Percentiles rank a stretch among this genome's conserved stretches.
phyloP scores from a whole-genome alignment of 257 asterid genomes.

The Lithospermum erythrorhizon region DNA sequence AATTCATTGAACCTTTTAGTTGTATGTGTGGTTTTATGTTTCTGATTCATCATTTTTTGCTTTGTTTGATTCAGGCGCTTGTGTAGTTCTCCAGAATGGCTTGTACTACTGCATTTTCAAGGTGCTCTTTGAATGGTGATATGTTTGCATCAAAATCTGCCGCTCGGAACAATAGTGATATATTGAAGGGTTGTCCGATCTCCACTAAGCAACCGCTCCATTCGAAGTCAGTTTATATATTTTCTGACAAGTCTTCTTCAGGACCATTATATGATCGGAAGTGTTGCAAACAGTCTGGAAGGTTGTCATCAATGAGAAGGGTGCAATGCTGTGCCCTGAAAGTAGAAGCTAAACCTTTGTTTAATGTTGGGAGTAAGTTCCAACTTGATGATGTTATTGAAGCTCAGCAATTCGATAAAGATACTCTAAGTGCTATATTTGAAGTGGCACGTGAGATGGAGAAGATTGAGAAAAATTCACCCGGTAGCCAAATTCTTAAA shows the following conservation, averaged over 20 bases:
- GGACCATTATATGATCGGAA: conserved; percentile 8
- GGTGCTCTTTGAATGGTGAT: conserved; percentile 18
- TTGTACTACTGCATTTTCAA: conserved; percentile 23
- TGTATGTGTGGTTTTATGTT: background rate
- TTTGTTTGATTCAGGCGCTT: conserved; percentile 12
- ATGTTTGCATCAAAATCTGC: conserved; percentile 16
- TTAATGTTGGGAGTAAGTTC: conserved; percentile 39
- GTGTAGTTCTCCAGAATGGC: conserved; percentile 25
- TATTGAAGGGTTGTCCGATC: too few species aligned
- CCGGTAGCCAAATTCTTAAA: conserved; percentile 57
- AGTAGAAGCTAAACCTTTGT: conserved; percentile 28
- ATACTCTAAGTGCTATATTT: conserved; percentile 65
- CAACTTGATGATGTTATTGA: conserved; percentile 74
- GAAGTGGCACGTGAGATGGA: conserved; percentile 89
- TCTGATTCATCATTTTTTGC: background rate
- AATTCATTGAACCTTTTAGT: background rate
- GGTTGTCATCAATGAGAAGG: conserved; percentile 12
- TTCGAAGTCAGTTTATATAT: conserved; percentile 15
- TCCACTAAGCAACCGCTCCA: conserved; percentile 5
- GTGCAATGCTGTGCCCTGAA: conserved; percentile 39
- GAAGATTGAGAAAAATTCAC: conserved; percentile 64
- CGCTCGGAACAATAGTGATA: background rate
- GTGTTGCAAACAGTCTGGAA: conserved; percentile 12
- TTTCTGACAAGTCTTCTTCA: conserved; percentile 10
- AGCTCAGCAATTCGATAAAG: conserved; percentile 85